Conservation (phyloP, 352 stramenopile species). For the Elongisporangium prolatum region DNA sequence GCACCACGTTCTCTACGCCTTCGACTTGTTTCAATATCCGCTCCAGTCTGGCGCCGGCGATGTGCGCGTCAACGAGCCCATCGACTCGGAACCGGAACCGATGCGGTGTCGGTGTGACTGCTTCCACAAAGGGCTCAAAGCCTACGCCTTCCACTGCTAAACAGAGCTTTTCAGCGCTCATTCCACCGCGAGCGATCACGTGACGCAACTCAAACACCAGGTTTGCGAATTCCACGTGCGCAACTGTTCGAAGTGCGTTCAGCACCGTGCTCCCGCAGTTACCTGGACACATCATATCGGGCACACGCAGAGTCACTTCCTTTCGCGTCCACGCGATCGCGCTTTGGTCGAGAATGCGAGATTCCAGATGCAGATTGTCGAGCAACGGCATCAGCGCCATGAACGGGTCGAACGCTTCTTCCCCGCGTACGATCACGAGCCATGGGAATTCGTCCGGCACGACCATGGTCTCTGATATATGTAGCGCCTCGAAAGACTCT, state of each 20-base stretch:
- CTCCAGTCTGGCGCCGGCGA: conserved; percentile 14
- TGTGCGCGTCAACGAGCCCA: conserved; percentile 22
- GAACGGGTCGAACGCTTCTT: conserved; percentile 20
- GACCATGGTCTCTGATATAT: neutral
- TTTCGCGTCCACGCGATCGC: conserved; percentile 42
- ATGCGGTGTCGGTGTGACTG: conserved; percentile 33
- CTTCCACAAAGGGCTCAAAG: conserved; percentile 45
- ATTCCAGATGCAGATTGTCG: conserved; percentile 19
- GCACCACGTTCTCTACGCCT: conserved; percentile 60
- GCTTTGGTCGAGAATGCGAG: conserved; percentile 31
- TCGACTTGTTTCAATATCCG: conserved; percentile 32
- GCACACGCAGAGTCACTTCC: conserved; percentile 58
- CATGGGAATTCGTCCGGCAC: conserved; percentile 2
- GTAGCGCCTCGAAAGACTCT: neutral
- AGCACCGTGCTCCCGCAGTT: conserved; percentile 77
- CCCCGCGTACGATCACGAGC: conserved; percentile 28
- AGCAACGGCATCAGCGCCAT: conserved; percentile 15
- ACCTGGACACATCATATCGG: conserved; percentile 78
- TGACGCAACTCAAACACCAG: conserved; percentile 57
- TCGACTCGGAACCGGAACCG: conserved; percentile 54
- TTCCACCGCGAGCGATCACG: conserved; percentile 48
- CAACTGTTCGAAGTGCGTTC: conserved; percentile 39
- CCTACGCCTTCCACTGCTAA: conserved; percentile 43
- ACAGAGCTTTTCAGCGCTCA: conserved; percentile 33
- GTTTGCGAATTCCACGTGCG: conserved; percentile 39